These are phyloP conservation scores for Elsinoe perseae DNA, from an alignment of 2,329 filamentous ascomycete genomes.

Conservation along the genomic window DNA sequence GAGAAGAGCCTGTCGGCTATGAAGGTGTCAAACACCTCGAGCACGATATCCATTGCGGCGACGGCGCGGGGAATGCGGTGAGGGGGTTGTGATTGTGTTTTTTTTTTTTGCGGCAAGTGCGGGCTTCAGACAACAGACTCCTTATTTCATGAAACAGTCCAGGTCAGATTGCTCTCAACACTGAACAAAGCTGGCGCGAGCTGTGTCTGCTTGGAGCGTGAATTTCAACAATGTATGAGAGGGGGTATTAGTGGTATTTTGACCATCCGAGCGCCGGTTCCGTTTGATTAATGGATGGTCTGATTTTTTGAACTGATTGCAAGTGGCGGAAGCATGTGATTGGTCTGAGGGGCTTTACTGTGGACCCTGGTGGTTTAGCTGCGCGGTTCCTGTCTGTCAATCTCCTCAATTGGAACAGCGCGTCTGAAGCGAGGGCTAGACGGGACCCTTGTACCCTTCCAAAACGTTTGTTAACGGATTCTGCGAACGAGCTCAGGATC, in stretches of 20 bases:
- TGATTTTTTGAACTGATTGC: constrained; percentile 12
- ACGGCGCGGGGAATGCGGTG: constrained; percentile 12
- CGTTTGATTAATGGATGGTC: constrained; percentile 15
- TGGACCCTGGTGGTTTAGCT: not conserved
- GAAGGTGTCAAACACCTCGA: constrained; percentile 77
- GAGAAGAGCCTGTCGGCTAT: constrained; percentile 75
- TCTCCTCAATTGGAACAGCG: not conserved
- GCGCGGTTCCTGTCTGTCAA: not conserved
- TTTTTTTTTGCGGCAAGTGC: not conserved
- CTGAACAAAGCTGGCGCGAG: not conserved
- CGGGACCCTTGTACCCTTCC: not conserved
- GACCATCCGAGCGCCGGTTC: not conserved
- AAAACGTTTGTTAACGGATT: not conserved
- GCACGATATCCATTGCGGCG: constrained; percentile 76
- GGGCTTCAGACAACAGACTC: not conserved
- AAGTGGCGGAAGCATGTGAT: constrained; percentile 5
- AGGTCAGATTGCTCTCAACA: not conserved
- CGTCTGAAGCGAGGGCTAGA: not conserved
- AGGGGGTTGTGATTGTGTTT: constrained; percentile 3
- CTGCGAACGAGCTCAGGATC: constrained; percentile 19
- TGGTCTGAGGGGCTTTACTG: not conserved
- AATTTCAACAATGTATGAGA: not conserved
- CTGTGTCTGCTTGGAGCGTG: not conserved
- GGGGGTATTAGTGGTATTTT: constrained; percentile 3
- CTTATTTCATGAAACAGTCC: not conserved